Conservation (phyloP, 257 asterid species). For the Primulina huaijiensis region DNA sequence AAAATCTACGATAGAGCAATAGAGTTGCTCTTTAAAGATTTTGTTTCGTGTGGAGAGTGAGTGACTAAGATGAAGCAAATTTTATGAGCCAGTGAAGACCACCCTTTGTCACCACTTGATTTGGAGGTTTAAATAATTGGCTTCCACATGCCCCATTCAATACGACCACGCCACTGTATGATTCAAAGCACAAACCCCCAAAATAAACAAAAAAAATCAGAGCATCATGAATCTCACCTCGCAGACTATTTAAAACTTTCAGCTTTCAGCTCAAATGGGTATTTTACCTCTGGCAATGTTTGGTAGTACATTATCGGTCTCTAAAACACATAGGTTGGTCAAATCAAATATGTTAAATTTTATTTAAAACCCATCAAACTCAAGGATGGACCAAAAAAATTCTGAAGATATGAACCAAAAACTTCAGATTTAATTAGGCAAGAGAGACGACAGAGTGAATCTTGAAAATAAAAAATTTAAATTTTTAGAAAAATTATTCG, state of each 20-base stretch:
- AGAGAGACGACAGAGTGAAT: too few relatives aligned
- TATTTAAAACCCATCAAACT: too few relatives aligned
- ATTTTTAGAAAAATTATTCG: too few relatives aligned
- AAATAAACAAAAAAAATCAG: conserved; percentile 35
- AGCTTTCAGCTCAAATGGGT: conserved; percentile 34
- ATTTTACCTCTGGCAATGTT: conserved; percentile 17
- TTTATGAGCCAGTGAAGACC: conserved; percentile 36
- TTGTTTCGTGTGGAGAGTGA: conserved; percentile 35
- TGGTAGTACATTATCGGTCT: neutral
- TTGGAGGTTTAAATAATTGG: conserved; percentile 40
- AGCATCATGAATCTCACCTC: conserved; percentile 28
- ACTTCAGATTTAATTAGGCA: too few relatives aligned
- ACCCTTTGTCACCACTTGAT: conserved; percentile 38
- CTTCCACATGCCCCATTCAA: conserved; percentile 58
- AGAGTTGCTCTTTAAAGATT: conserved; percentile 24
- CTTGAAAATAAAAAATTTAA: too few relatives aligned
- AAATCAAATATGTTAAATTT: too few relatives aligned
- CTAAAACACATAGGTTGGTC: conserved; percentile 19
- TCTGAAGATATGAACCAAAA: too few relatives aligned
- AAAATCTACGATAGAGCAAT: conserved; percentile 9
- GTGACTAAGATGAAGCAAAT: conserved; percentile 37
- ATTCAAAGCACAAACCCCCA: conserved; percentile 18
- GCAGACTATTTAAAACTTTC: conserved; percentile 45
- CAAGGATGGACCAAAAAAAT: too few relatives aligned
- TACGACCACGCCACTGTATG: conserved; percentile 47